These are phyloP conservation scores for Aureobasidium subglaciale DNA, from an alignment of 2,329 filamentous ascomycete genomes.

Conservation along the genomic window DNA sequence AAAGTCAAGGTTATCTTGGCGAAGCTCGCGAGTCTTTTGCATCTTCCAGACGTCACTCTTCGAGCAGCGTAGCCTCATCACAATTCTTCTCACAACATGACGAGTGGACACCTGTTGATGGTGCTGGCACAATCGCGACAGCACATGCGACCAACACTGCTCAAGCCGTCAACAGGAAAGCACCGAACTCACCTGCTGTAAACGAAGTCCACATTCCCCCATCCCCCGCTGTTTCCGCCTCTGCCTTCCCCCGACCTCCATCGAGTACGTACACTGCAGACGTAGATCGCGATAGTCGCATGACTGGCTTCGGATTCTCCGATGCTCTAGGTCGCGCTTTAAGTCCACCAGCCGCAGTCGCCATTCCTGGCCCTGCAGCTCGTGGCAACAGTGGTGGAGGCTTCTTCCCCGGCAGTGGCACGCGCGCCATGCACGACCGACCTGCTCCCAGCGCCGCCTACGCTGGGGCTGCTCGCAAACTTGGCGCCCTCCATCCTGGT, in stretches of 20 bases:
- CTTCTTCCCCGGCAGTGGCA: slow-evolving; percentile 29
- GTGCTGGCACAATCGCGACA: neutral
- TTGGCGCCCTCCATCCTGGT: slow-evolving; percentile 10
- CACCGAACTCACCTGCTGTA: neutral
- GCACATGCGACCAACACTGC: neutral
- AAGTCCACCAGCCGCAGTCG: slow-evolving; percentile 13
- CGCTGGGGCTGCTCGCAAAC: neutral
- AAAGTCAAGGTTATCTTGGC: slow-evolving; percentile 26
- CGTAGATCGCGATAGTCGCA: slow-evolving; percentile 40
- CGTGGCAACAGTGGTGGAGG: slow-evolving; percentile 44
- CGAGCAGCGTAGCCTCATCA: slow-evolving; percentile 11
- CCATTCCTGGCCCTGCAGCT: slow-evolving; percentile 22
- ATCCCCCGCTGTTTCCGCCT: slow-evolving; percentile 8
- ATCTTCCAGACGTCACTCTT: slow-evolving; percentile 16
- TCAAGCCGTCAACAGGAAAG: neutral
- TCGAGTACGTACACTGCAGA: slow-evolving; percentile 41
- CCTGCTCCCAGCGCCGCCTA: neutral
- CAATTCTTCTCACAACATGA: slow-evolving; percentile 13
- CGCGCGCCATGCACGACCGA: slow-evolving; percentile 8
- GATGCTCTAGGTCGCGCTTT: slow-evolving; percentile 12
- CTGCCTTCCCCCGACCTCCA: slow-evolving; percentile 23
- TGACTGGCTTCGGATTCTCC: slow-evolving; percentile 22
- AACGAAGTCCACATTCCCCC: slow-evolving; percentile 18
- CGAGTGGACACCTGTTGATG: slow-evolving; percentile 26
- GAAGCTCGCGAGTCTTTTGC: slow-evolving; percentile 24